Evolutionary conservation across 2,329 filamentous ascomycete genomes (phyloP).

Genomic region (Coniella lustricola): DNA sequence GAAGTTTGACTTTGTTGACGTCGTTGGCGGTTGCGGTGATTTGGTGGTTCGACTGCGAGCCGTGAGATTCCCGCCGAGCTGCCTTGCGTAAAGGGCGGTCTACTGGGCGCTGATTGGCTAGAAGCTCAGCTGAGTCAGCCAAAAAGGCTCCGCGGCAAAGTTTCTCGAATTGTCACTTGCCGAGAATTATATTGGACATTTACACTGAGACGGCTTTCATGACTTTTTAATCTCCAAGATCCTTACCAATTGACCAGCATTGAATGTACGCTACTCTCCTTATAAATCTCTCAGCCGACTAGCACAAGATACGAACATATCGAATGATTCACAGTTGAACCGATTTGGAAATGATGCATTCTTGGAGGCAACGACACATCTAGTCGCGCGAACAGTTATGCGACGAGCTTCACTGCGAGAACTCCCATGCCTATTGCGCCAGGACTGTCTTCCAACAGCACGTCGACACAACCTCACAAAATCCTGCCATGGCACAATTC

Average conservation of each 20-base stretch:
- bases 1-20: constrained; percentile 20
- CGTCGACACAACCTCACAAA: background rate
- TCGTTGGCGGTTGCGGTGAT: constrained; percentile 5
- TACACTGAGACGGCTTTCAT: too few relatives aligned
- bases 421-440: constrained; percentile 1
- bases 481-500: background rate
- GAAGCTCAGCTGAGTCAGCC: constrained; percentile 1
- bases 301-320: too few relatives aligned
- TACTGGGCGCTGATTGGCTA: constrained; percentile 1
- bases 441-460: background rate
- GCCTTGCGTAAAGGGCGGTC: constrained; percentile 2
- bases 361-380: constrained; percentile 3
- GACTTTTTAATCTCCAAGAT: too few relatives aligned
- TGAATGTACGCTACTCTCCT: too few relatives aligned
- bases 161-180: background rate
- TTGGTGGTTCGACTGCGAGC: constrained; percentile 11
- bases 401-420: constrained; percentile 11
- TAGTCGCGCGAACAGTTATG: constrained; percentile 13
- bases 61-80: constrained; percentile 2
- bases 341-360: background rate
- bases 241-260: too few relatives aligned
- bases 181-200: too few relatives aligned
- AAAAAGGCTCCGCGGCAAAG: background rate
- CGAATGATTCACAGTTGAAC: too few relatives aligned
- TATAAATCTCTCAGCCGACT: too few relatives aligned